These are phyloP conservation scores for Raffaelea albimanens DNA, from an alignment of 2,329 filamentous ascomycete species.

Conservation along the genomic window DNA sequence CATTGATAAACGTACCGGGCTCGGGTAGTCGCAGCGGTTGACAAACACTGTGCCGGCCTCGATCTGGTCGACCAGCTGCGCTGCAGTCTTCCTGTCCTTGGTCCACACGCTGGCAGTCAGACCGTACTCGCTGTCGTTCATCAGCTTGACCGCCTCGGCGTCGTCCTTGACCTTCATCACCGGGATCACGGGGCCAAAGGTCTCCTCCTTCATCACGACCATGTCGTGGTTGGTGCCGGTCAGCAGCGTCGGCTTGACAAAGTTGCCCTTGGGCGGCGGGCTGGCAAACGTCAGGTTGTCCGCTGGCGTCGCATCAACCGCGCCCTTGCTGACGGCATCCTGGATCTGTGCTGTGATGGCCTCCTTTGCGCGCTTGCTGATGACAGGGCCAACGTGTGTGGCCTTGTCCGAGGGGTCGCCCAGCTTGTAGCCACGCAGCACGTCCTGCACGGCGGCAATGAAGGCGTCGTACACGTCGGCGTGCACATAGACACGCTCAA, in stretches of 20 bases:
- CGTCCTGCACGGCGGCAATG: slow-evolving; percentile 66
- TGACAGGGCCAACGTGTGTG: slow-evolving; percentile 80
- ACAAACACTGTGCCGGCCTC: slow-evolving; percentile 95
- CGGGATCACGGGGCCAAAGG: slow-evolving; percentile 86
- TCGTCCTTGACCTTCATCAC: slow-evolving; percentile 79
- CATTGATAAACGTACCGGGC: slow-evolving; percentile 57
- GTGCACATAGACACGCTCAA: slow-evolving; percentile 88
- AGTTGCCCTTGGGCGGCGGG: slow-evolving; percentile 73
- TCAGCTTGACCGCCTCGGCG: slow-evolving; percentile 68
- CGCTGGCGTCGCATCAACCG: slow-evolving; percentile 72
- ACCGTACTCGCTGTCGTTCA: slow-evolving; percentile 94
- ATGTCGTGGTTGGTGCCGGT: slow-evolving; percentile 72
- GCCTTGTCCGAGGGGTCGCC: slow-evolving; percentile 75
- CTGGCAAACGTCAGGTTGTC: slow-evolving; percentile 63
- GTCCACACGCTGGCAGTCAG: slow-evolving; percentile 97
- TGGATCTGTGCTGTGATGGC: slow-evolving; percentile 69
- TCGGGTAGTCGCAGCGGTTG: slow-evolving; percentile 87
- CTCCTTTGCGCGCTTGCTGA: slow-evolving; percentile 70
- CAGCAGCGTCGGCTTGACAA: slow-evolving; percentile 76
- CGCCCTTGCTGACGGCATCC: slow-evolving; percentile 76
- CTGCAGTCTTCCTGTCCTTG: slow-evolving; percentile 67
- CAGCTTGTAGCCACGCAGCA: slow-evolving; percentile 72
- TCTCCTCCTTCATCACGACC: slow-evolving; percentile 87
- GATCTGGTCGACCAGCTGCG: slow-evolving; percentile 67
- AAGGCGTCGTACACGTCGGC: slow-evolving; percentile 78